Evolutionary conservation across 2,329 filamentous ascomycete genomes (phyloP).

Genomic region (Fusarium agapanthi): DNA sequence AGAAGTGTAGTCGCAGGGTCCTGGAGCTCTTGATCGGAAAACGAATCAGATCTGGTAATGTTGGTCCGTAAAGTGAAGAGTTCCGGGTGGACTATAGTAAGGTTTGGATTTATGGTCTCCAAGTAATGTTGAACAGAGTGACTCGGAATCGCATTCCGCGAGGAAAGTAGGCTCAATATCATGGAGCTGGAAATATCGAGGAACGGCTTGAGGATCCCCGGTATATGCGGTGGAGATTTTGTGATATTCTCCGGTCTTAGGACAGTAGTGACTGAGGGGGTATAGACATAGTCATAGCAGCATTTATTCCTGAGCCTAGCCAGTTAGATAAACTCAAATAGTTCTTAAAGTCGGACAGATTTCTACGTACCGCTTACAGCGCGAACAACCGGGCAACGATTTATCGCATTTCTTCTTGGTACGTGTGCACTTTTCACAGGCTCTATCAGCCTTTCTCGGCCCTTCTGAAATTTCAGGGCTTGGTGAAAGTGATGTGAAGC

Average conservation of each 20-base stretch:
- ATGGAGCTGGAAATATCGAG: conserved; percentile 48
- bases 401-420: conserved; percentile 51
- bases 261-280: conserved; percentile 43
- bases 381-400: conserved; percentile 45
- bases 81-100: conserved; percentile 50
- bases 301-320: conserved; percentile 41
- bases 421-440: conserved; percentile 49
- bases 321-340: background rate
- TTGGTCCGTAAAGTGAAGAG: conserved; percentile 46
- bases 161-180: conserved; percentile 50
- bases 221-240: conserved; percentile 16
- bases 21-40: conserved; percentile 16
- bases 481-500: conserved; percentile 32
- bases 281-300: conserved; percentile 49
- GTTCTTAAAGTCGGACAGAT: background rate
- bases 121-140: conserved; percentile 50
- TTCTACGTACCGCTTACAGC: conserved; percentile 44
- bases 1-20: conserved; percentile 49
- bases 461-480: conserved; percentile 38
- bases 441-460: conserved; percentile 43
- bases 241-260: conserved; percentile 38
- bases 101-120: conserved; percentile 52
- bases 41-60: background rate
- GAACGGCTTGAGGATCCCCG: conserved; percentile 40
- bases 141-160: conserved; percentile 44